A percentile compares a stretch with the other conserved stretches of the same genome.
Evolutionary conservation across 2,329 filamentous ascomycete genomes (phyloP).

Genomic region (Aspergillus sp.): DNA sequence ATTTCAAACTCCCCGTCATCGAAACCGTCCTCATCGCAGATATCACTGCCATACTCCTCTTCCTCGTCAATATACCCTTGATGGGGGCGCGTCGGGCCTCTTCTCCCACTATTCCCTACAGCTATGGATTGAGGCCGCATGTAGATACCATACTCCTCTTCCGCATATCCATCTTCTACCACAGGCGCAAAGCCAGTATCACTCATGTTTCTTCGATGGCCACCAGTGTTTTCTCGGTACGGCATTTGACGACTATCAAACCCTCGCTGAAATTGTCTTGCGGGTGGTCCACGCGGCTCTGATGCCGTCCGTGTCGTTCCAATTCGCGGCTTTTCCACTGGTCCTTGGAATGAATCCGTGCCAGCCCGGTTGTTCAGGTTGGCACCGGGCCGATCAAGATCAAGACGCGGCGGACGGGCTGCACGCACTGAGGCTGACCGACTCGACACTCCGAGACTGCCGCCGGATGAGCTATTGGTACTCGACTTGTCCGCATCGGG

Average conservation of each 20-base stretch:
- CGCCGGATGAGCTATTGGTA: constrained; percentile 20
- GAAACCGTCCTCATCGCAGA: constrained; percentile 65
- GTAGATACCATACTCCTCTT: constrained; percentile 63
- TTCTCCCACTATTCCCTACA: constrained; percentile 33
- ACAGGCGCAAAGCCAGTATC: constrained; percentile 24
- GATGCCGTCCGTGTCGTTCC: constrained; percentile 49
- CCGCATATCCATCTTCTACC: constrained; percentile 29
- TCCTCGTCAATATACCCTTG: constrained; percentile 75
- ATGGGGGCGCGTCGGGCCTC: constrained; percentile 30
- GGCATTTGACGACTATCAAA: constrained; percentile 7
- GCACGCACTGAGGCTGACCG: constrained; percentile 48
- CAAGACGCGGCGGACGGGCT: constrained; percentile 43
- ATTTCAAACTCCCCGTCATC: constrained; percentile 80
- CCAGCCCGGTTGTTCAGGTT: constrained; percentile 29
- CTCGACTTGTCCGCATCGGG: constrained; percentile 72
- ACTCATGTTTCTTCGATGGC: constrained; percentile 25
- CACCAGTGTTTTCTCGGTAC: not conserved
- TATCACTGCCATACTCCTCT: constrained; percentile 65
- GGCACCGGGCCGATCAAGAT: constrained; percentile 28
- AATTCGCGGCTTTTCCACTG: constrained; percentile 36
- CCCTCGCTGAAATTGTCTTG: constrained; percentile 26
- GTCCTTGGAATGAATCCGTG: constrained; percentile 5
- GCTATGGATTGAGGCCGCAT: constrained; percentile 47
- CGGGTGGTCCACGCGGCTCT: constrained; percentile 44
- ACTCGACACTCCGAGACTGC: constrained; percentile 31